A percentile compares a stretch with the other conserved stretches of the same genome.
phyloP scores from a whole-genome alignment of 306 rosid species.

The Biancaea sappan region DNA sequence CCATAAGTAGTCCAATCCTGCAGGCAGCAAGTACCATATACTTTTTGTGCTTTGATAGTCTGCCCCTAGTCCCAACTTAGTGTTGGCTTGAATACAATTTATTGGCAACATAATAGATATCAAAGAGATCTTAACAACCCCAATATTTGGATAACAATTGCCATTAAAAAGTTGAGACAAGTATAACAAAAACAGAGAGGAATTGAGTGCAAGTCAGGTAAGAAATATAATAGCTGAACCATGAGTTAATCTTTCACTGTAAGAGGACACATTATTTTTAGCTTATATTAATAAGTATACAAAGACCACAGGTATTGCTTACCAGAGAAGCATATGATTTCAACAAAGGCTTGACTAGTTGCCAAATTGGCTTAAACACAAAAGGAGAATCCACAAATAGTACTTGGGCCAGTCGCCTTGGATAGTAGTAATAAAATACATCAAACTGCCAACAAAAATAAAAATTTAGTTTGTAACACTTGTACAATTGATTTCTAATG shows the following conservation, averaged over 20 bases:
- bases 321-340: slow-evolving; percentile 90
- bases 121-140: not conserved
- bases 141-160: not conserved
- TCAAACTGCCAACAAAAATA: slow-evolving; percentile 68
- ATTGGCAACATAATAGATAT: slow-evolving; percentile 7
- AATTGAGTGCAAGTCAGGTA: not conserved
- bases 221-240: slow-evolving; percentile 7
- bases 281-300: slow-evolving; percentile 20
- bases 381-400: slow-evolving; percentile 89
- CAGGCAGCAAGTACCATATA: not conserved
- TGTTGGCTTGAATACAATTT: not conserved
- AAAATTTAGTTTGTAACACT: slow-evolving; percentile 12
- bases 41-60: not conserved
- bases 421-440: slow-evolving; percentile 85
- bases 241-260: slow-evolving; percentile 2
- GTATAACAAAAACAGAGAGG: slow-evolving; percentile 13
- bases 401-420: slow-evolving; percentile 77
- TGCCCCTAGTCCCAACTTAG: not conserved
- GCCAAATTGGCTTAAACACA: slow-evolving; percentile 92
- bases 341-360: slow-evolving; percentile 70
- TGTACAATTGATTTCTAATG: slow-evolving; percentile 17
- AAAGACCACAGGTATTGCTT: slow-evolving; percentile 28
- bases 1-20: slow-evolving; percentile 9
- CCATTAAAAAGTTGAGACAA: slow-evolving; percentile 5
- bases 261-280: not conserved